Evolutionary conservation across 495 filamentous ascomycete species (phyloP), one percentile per base, ranked within the genome.

Genomic region (Mycothermus thermophilus): DNA sequence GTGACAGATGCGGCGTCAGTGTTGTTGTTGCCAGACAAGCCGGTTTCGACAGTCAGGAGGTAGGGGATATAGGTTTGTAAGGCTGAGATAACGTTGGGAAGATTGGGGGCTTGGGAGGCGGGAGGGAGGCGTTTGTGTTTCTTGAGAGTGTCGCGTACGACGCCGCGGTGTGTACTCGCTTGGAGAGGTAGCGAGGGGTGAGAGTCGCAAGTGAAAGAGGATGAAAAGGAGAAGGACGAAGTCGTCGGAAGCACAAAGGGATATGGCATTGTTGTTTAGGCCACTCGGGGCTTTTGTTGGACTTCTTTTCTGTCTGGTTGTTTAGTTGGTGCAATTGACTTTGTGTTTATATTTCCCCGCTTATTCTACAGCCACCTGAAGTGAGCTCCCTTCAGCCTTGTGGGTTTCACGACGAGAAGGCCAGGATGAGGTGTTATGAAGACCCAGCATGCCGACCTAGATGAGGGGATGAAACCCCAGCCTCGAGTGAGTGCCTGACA

Each of bases 191-290:
- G 70, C 0, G 87, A 87, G 5, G 87, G 84, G 51, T 93, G 87
- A 2, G 79, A 79, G 33, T 71, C 64, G 35, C 74, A 79, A 34
- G 52, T 62, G 48, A 87, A 74, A 59, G 66, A 76, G 13, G 73
- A 62, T 7, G 81, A 75, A 52, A 93, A 88, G 24, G 78, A 77
- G 45, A 87, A 73, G 27, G 74, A 66, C 2, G 83, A 90, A 15
- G 86, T 93, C 14, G 85, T 93, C 3, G 86, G 82, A 24, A 93
- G 71, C 21, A 67, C 62, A 48, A 87, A 92, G 13, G 78, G 75
- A 54, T 78, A 94, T 27, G 88, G 84, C 87, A 94, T 93, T n/a
- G n/a, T n/a, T n/a, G n/a, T n/a, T n/a, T n/a, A n/a, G n/a, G n/a
- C n/a, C n/a, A n/a, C n/a, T n/a, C n/a, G n/a, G n/a, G n/a, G n/a